These are phyloP conservation scores for Tetrapisispora nanseiensis DNA, from an alignment of 805 yeast genomes.

Conservation along the genomic window DNA sequence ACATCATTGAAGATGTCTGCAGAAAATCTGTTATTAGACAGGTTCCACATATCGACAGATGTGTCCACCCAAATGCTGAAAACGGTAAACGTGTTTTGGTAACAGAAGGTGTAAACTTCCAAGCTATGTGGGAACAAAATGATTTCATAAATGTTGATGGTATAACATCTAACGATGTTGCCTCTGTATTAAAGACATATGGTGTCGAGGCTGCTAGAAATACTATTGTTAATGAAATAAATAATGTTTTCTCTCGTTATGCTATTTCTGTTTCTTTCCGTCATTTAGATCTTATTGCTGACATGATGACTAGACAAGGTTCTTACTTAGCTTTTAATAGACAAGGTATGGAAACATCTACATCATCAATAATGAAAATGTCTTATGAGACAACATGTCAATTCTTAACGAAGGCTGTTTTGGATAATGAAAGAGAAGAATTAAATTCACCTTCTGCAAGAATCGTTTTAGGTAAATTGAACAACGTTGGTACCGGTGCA, in stretches of 20 bases:
- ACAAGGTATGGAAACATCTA: conserved; percentile 93
- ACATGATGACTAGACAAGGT: conserved; percentile 99
- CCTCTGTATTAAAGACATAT: conserved; percentile 79
- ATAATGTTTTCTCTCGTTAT: conserved; percentile 90
- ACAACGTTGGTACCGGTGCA: conserved; percentile 91
- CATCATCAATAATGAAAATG: conserved; percentile 97
- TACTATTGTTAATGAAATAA: conserved; percentile 91
- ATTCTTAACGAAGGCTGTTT: conserved; percentile 90
- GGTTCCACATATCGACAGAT: conserved; percentile 83
- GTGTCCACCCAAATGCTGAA: conserved; percentile 70
- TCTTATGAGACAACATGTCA: conserved; percentile 97
- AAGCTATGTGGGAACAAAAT: conserved; percentile 97
- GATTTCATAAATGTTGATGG: conserved; percentile 84
- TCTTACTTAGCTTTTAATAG: conserved; percentile 92
- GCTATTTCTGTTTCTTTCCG: conserved; percentile 89
- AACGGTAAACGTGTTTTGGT: conserved; percentile 67
- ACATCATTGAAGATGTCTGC: conserved; percentile 87
- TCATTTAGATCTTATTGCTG: conserved; percentile 94
- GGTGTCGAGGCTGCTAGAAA: conserved; percentile 99
- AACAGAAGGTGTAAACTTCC: conserved; percentile 97
- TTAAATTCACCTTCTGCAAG: conserved; percentile 88
- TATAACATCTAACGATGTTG: conserved; percentile 85
- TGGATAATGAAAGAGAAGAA: conserved; percentile 82
- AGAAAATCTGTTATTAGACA: conserved; percentile 87
- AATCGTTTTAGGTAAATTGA: conserved; percentile 82